phyloP scores from a whole-genome alignment of 306 rosid species.

The Dryas alaskensis region DNA sequence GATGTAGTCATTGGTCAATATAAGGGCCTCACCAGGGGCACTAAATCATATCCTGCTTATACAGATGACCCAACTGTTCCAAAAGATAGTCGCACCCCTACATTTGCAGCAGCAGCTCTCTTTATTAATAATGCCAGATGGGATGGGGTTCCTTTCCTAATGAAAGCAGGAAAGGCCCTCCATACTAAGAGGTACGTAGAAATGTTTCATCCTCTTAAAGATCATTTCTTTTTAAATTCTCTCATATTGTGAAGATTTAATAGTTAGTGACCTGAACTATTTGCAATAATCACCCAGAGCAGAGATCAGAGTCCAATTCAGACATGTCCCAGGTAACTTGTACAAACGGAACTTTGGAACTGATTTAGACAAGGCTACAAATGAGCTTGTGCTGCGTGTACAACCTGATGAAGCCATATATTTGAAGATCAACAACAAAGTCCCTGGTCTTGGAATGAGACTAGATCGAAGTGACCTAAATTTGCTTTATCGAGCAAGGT shows the following conservation, averaged over 20 bases:
- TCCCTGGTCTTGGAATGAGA: conserved; percentile 98
- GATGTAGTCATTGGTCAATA: conserved; percentile 92
- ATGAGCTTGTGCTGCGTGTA: conserved; percentile 96
- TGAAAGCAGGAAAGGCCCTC: conserved; percentile 99
- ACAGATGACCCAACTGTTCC: conserved; percentile 82
- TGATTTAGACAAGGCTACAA: conserved; percentile 84
- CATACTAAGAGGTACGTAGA: conserved; percentile 65
- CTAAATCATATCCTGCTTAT: conserved; percentile 73
- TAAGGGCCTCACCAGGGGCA: conserved; percentile 77
- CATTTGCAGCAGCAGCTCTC: conserved; percentile 95
- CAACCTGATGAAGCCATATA: conserved; percentile 96
- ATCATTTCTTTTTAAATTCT: conserved; percentile 5
- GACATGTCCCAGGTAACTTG: conserved; percentile 96
- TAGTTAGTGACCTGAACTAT: conserved; percentile 20
- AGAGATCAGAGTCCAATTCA: conserved; percentile 96
- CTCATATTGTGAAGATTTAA: conserved; percentile 15
- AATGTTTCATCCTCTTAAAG: conserved; percentile 7
- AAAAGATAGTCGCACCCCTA: conserved; percentile 79
- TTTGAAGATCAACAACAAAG: conserved; percentile 94
- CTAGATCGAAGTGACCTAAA: conserved; percentile 88
- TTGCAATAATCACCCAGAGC: conserved; percentile 53
- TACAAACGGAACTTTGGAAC: conserved; percentile 86
- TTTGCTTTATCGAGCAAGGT: conserved; percentile 86
- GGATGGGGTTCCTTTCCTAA: conserved; percentile 98
- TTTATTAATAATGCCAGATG: conserved; percentile 91